A percentile compares a stretch with the other conserved stretches of the same genome.
These are phyloP conservation scores for Teratosphaeria gauchensis DNA, from an alignment of 2,329 filamentous ascomycete species.

Conservation along the genomic window DNA sequence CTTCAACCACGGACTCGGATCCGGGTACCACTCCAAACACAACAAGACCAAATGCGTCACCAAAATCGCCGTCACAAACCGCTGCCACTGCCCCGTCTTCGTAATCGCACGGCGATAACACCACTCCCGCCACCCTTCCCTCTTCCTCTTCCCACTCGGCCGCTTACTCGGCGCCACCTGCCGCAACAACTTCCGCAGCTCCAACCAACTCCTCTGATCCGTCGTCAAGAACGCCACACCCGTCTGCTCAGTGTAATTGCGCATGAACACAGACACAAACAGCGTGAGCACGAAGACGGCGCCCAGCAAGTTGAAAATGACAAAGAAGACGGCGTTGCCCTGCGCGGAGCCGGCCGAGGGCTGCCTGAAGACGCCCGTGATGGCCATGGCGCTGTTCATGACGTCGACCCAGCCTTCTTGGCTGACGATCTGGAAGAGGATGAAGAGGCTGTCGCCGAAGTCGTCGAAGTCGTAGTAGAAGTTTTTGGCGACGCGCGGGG, in stretches of 20 bases:
- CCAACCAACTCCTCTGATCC: constrained; percentile 93
- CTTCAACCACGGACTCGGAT: constrained; percentile 59
- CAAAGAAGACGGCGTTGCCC: constrained; percentile 87
- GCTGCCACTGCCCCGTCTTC: constrained; percentile 88
- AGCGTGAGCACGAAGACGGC: constrained; percentile 94
- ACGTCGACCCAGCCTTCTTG: constrained; percentile 97
- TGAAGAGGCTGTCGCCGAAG: constrained; percentile 87
- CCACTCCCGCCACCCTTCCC: constrained; percentile 73
- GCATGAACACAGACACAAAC: constrained; percentile 99
- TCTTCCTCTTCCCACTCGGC: constrained; percentile 67
- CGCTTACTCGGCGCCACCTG: constrained; percentile 94
- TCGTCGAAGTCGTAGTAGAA: constrained; percentile 87
- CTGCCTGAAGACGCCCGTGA: constrained; percentile 67
- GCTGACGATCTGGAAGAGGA: constrained; percentile 96
- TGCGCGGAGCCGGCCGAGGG: constrained; percentile 59
- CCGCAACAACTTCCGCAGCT: constrained; percentile 79
- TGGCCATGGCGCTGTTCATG: constrained; percentile 73
- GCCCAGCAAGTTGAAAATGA: constrained; percentile 90
- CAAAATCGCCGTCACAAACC: constrained; percentile 66
- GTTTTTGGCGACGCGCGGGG: constrained; percentile 70
- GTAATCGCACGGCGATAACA: constrained; percentile 90
- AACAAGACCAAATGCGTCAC: constrained; percentile 76
- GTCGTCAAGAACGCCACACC: constrained; percentile 92
- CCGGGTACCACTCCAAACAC: constrained; percentile 74
- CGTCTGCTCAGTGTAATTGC: constrained; percentile 97